Evolutionary conservation across 2,329 filamentous ascomycete species (phyloP), one percentile per base, ranked within the genome.

Genomic region (Chrysosporium keratinophilum): DNA sequence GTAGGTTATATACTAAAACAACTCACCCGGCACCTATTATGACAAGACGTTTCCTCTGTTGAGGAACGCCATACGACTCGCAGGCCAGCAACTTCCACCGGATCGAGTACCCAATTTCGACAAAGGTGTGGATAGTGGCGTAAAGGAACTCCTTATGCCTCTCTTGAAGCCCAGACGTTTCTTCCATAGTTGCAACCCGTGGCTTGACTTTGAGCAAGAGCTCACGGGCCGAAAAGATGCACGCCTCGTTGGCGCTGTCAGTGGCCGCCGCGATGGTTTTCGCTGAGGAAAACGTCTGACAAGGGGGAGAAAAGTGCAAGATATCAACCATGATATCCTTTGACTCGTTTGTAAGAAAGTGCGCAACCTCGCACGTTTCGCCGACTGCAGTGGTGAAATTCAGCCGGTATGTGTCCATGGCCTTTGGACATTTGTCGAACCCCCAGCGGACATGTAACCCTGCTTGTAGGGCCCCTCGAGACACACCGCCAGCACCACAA

Each of bases 291-390:
- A 83, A 90, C 1, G 78, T 80, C 60, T 91, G 86, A 54, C 88
- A 94, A 0, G 88, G 87, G 0, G 86, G 87, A 0, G 84, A 88
- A 0, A 89, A 68, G 58, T 94, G 88, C 0, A 87, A 69, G 1
- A 91, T 71, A 59, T 93, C 87, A 0, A 84, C 78, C 3, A 72
- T 71, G 7, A 75, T 58, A 1, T 67, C 63, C 0, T 68, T 59
- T 0, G 57, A 20, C 2, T 60, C 40, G 7, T 65, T 66, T 0
- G 65, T 67, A 3, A 73, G 55, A 23, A 74, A 69, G 5, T 74
- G 60, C 44, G 77, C 76, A 0, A 85, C 70, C 0, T 72, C 65
- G 0, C 67, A 63, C 0, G 73, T 68, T 0, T 73, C 64, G 5
- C 63, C 62, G 1, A 63, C 51, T 0, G 62, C 64, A 3, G 56